These are phyloP conservation scores for Dujonia santamariae DNA, from an alignment of 1,139 yeast species.

Conservation along the genomic window DNA sequence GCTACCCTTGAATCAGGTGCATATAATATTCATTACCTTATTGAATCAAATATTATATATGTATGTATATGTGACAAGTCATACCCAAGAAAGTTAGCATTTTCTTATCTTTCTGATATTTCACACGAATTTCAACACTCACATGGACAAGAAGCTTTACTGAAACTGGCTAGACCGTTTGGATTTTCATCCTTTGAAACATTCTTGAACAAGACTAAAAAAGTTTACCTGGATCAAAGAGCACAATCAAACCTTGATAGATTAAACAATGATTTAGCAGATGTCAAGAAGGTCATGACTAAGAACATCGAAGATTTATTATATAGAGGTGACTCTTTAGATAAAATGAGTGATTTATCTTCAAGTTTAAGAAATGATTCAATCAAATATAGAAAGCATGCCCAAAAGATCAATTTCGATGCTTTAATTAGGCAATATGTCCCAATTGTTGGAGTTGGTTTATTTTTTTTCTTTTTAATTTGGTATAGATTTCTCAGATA, in stretches of 20 bases:
- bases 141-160: conserved; percentile 69
- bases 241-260: conserved; percentile 87
- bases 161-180: conserved; percentile 72
- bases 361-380: conserved; percentile 78
- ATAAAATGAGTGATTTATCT: conserved; percentile 87
- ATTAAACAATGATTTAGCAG: conserved; percentile 82
- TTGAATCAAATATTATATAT: conserved; percentile 64
- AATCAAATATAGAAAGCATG: conserved; percentile 83
- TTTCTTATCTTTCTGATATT: conserved; percentile 79
- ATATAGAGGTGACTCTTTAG: conserved; percentile 92
- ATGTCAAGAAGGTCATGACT: conserved; percentile 93
- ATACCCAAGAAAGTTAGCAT: conserved; percentile 86
- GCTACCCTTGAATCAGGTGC: conserved; percentile 82
- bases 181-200: conserved; percentile 85
- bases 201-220: conserved; percentile 82
- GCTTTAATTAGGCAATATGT: conserved; percentile 86
- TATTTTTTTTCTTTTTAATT: conserved; percentile 71
- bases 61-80: conserved; percentile 72
- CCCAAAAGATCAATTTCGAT: conserved; percentile 87
- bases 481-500: conserved; percentile 71
- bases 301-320: conserved; percentile 92
- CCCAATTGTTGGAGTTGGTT: conserved; percentile 72
- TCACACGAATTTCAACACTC: conserved; percentile 78
- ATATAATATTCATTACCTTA: conserved; percentile 74
- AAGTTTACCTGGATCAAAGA: conserved; percentile 84